These are phyloP conservation scores for Batrachochytrium dendrobatidis DNA, from an alignment of 371 early-diverging fungal genomes.

Conservation along the genomic window DNA sequence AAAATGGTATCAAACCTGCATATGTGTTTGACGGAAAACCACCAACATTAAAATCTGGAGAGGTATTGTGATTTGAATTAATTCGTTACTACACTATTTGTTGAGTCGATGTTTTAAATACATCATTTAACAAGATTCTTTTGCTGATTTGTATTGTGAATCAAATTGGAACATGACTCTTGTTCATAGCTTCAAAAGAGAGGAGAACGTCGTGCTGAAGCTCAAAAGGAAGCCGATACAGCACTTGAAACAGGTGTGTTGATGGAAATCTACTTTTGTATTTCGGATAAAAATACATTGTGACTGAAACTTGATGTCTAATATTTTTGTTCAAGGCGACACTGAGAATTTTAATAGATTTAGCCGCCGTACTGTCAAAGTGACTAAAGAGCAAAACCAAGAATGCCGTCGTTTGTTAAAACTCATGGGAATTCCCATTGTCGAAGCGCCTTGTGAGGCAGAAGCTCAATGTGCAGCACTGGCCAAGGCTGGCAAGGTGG, in stretches of 20 bases:
- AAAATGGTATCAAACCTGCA: constrained; percentile 95
- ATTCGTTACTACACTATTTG: background rate
- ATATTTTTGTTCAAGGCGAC: constrained; percentile 48
- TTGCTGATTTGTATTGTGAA: constrained; percentile 1
- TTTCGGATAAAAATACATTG: no score
- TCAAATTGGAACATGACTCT: background rate
- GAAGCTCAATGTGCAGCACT: constrained; percentile 99
- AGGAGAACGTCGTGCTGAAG: constrained; percentile 79
- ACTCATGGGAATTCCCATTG: constrained; percentile 96
- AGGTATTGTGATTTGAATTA: constrained; percentile 45
- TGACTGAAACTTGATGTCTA: no score
- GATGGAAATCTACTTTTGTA: background rate
- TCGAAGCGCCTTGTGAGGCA: constrained; percentile 98
- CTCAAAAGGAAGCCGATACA: constrained; percentile 65
- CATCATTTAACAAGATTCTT: background rate
- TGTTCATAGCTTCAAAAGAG: constrained; percentile 72
- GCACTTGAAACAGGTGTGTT: constrained; percentile 34
- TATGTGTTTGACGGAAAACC: constrained; percentile 99
- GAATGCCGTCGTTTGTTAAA: constrained; percentile 89
- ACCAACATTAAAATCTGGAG: constrained; percentile 90
- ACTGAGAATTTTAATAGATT: constrained; percentile 84
- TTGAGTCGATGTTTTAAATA: background rate
- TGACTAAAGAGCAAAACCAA: constrained; percentile 90
- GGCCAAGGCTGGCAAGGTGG: constrained; percentile 68
- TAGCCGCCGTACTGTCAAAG: constrained; percentile 87